phyloP scores from a whole-genome alignment of 2,329 filamentous ascomycete genomes.

The Colletotrichum incanum region DNA sequence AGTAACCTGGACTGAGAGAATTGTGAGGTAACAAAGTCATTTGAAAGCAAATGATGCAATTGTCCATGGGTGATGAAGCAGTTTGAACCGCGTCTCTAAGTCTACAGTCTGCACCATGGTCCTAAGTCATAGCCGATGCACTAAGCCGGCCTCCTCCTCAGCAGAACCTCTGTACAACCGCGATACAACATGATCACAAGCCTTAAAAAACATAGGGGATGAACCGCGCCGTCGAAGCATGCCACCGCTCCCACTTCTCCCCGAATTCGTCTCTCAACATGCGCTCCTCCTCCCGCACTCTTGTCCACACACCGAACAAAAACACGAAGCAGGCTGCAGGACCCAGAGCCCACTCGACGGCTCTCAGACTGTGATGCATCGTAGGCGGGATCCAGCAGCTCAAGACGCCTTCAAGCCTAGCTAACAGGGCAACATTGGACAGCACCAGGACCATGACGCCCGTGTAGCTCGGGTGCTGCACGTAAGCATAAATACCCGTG shows the following conservation, averaged over 20 bases:
- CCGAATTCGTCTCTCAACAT: conserved; percentile 66
- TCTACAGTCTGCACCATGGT: neutral
- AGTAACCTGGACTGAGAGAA: neutral
- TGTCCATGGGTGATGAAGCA: neutral
- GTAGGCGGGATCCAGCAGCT: conserved; percentile 57
- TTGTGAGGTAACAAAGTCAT: too few relatives aligned
- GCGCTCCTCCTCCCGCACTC: conserved; percentile 65
- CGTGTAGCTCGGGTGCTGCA: conserved; percentile 69
- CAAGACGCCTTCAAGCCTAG: conserved; percentile 55
- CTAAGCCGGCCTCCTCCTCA: too few relatives aligned
- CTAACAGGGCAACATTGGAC: conserved; percentile 52
- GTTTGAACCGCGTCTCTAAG: neutral
- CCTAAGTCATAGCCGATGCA: neutral
- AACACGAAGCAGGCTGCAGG: conserved; percentile 41
- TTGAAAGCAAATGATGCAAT: too few relatives aligned
- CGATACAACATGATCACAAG: neutral
- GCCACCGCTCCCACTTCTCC: conserved; percentile 64
- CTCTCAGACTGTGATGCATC: conserved; percentile 35
- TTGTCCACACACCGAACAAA: conserved; percentile 49
- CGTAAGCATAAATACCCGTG: conserved; percentile 62
- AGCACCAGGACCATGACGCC: conserved; percentile 56
- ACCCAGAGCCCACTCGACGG: conserved; percentile 29
- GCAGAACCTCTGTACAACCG: too few relatives aligned
- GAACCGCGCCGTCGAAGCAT: conserved; percentile 63
- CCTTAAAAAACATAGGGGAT: conserved; percentile 61